A percentile compares a stretch with the other conserved stretches of the same genome.
phyloP scores from a whole-genome alignment of 2,329 filamentous ascomycete species.

The Rutstroemia sydowiana region DNA sequence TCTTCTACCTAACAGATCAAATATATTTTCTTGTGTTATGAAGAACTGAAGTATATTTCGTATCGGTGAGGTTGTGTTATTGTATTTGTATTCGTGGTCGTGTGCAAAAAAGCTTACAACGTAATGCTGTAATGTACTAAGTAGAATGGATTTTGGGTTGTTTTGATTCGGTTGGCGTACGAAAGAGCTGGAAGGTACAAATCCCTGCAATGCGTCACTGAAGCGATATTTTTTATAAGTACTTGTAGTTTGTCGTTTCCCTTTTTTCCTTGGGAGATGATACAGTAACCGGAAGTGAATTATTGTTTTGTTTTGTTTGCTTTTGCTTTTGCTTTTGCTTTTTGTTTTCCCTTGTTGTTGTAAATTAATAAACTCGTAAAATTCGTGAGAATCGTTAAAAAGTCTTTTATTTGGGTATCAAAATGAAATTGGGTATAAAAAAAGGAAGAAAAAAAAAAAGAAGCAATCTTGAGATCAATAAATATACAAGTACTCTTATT shows the following conservation, averaged over 20 bases:
- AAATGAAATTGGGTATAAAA: background rate
- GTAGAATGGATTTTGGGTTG: background rate
- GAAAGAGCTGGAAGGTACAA: background rate
- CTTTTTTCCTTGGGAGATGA: background rate
- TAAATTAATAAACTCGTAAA: too few species aligned
- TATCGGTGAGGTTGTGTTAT: background rate
- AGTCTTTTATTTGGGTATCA: background rate
- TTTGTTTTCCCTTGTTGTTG: too few species aligned
- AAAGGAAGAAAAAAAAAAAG: background rate
- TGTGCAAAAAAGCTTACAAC: background rate
- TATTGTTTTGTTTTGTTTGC: too few species aligned
- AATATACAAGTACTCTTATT: too few species aligned
- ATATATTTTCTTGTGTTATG: background rate
- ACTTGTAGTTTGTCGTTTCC: background rate
- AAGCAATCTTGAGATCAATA: too few species aligned
- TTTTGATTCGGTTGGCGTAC: background rate
- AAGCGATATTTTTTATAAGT: background rate
- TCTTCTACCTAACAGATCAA: background rate
- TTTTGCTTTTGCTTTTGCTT: too few species aligned
- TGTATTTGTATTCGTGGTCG: background rate
- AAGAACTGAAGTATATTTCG: background rate
- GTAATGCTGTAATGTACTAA: background rate
- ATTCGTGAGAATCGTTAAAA: background rate
- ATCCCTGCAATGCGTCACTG: conserved; percentile 6
- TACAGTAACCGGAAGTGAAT: too few species aligned